Conservation (phyloP, 2,329 filamentous ascomycete species). For the Pleoardoris graminearum region DNA sequence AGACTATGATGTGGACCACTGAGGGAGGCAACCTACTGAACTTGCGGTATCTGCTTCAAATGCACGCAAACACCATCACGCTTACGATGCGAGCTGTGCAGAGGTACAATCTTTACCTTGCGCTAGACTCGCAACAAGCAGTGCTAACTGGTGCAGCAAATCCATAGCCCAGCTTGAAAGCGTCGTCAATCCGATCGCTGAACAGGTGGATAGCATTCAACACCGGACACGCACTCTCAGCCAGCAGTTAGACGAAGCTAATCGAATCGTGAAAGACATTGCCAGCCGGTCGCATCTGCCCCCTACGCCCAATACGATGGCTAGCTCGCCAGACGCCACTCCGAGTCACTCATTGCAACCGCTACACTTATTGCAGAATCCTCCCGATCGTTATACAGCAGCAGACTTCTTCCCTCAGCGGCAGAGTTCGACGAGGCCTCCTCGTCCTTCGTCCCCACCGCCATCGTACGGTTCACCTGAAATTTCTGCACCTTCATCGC, state of each 20-base stretch:
- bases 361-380: not conserved
- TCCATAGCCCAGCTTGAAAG: slow-evolving; percentile 39
- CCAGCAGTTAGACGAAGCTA: slow-evolving; percentile 37
- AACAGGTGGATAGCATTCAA: slow-evolving; percentile 39
- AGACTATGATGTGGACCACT: slow-evolving; percentile 51
- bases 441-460: slow-evolving; percentile 11
- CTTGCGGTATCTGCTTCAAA: slow-evolving; percentile 47
- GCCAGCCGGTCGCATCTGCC: slow-evolving; percentile 17
- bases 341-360: not conserved
- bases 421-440: slow-evolving; percentile 10
- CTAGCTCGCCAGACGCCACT: slow-evolving; percentile 13
- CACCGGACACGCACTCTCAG: slow-evolving; percentile 25
- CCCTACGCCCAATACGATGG: slow-evolving; percentile 16
- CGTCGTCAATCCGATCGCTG: slow-evolving; percentile 35
- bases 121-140: not conserved
- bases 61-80: slow-evolving; percentile 49
- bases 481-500: slow-evolving; percentile 13
- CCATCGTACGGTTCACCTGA: slow-evolving; percentile 9
- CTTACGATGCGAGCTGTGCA: slow-evolving; percentile 49
- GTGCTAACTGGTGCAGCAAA: slow-evolving; percentile 31
- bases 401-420: slow-evolving; percentile 9
- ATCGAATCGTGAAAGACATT: slow-evolving; percentile 34
- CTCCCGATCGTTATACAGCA: slow-evolving; percentile 1
- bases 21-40: slow-evolving; percentile 49
- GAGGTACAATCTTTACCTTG: slow-evolving; percentile 31